These are phyloP conservation scores for Anthoceros angustus DNA, from an alignment of 225 moss, liverwort and hornwort species.

Conservation along the genomic window DNA sequence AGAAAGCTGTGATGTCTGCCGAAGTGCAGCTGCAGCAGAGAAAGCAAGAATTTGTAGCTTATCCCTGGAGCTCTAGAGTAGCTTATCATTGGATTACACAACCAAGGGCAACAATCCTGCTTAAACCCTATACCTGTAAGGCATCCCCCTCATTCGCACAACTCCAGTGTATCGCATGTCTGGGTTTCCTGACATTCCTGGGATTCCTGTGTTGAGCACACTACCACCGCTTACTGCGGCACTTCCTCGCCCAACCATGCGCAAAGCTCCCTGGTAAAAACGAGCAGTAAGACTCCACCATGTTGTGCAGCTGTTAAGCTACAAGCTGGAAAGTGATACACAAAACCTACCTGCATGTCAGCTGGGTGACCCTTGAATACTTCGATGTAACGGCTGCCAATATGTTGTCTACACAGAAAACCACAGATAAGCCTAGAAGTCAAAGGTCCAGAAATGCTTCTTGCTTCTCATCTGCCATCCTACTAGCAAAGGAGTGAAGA, in stretches of 20 bases:
- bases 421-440: neutral
- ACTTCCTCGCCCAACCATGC: constrained; percentile 99
- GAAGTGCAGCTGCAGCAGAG: constrained; percentile 64
- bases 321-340: neutral
- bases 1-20: constrained; percentile 97
- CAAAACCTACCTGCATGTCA: constrained; percentile 78
- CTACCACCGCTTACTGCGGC: constrained; percentile 56
- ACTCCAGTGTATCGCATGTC: constrained; percentile 99
- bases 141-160: constrained; percentile 99
- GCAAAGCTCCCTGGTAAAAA: constrained; percentile 75
- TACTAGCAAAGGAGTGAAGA: neutral
- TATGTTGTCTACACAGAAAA: constrained; percentile 63
- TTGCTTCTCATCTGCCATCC: no score
- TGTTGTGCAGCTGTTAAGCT: neutral
- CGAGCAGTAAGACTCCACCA: neutral
- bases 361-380: constrained; percentile 98
- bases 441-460: neutral
- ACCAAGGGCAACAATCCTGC: neutral
- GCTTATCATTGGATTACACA: constrained; percentile 8
- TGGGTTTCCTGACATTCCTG: constrained; percentile 98
- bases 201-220: constrained; percentile 89
- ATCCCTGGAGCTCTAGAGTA: no score
- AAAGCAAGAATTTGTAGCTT: neutral
- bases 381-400: constrained; percentile 98
- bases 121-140: constrained; percentile 54